A percentile compares a stretch with the other conserved stretches of the same genome.
phyloP scores from a whole-genome alignment of 2,329 filamentous ascomycete species.

The Apiospora sp. region DNA sequence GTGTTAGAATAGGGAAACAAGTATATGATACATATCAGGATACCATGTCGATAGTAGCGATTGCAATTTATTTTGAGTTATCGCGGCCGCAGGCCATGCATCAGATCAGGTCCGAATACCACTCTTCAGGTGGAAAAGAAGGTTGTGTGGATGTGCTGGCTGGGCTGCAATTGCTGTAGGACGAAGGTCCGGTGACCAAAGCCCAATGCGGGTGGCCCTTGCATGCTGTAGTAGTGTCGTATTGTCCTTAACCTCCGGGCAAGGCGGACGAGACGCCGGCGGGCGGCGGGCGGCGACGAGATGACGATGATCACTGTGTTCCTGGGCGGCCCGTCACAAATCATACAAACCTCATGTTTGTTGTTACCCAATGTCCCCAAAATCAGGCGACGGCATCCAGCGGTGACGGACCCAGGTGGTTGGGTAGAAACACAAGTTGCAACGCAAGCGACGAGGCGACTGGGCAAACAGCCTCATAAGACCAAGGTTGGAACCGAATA shows the following conservation, averaged over 20 bases:
- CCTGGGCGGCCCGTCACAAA: neutral
- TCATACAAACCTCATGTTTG: neutral
- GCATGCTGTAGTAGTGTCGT: neutral
- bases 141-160: neutral
- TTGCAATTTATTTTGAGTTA: neutral
- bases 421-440: neutral
- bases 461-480: constrained; percentile 1
- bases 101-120: neutral
- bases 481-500: neutral
- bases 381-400: neutral
- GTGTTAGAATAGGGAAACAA: neutral
- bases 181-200: neutral
- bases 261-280: constrained; percentile 7
- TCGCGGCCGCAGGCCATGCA: neutral
- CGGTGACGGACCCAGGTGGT: neutral
- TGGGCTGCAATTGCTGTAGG: no score
- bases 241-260: neutral
- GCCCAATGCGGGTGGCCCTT: constrained; percentile 1
- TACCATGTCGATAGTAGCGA: neutral
- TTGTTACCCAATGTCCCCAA: neutral
- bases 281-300: neutral
- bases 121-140: neutral
- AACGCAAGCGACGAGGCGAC: neutral
- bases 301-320: neutral
- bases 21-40: no score